Conservation (phyloP, 306 rosid species). For the Albizia julibrissin region DNA sequence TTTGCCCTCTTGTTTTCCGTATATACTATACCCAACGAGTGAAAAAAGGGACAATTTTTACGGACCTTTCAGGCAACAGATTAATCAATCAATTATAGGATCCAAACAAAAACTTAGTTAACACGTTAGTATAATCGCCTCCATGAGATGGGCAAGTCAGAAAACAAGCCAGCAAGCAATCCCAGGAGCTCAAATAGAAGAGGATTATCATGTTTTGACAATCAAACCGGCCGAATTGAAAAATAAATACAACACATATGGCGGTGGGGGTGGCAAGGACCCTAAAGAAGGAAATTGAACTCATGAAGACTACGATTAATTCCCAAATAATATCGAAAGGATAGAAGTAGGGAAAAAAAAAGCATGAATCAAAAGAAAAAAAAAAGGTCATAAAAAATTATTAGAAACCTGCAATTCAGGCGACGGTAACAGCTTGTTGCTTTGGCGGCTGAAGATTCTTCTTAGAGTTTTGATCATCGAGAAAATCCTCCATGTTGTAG, state of each 20-base stretch:
- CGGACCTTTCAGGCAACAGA: not conserved
- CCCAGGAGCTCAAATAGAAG: not conserved
- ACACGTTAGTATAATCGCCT: not conserved
- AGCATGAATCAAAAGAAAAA: not conserved
- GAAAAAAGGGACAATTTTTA: not conserved
- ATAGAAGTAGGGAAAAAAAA: not conserved
- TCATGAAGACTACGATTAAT: not conserved
- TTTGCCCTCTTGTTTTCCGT: not conserved
- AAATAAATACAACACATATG: not conserved
- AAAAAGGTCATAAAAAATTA: not conserved
- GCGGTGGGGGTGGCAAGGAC: not conserved
- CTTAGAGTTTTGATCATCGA: conserved; percentile 45
- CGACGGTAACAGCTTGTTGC: conserved; percentile 58
- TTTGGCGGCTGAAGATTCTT: conserved; percentile 45
- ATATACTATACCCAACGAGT: not conserved
- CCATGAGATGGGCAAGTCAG: not conserved
- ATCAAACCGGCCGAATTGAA: not conserved
- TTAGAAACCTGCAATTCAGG: conserved; percentile 54
- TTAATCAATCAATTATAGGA: not conserved
- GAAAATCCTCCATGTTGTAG: conserved; percentile 84
- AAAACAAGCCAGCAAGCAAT: not conserved
- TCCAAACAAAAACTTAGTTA: not conserved
- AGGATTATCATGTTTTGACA: not conserved
- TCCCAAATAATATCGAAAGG: not conserved
- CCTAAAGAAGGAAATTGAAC: not conserved